Conservation (phyloP, 768 basidiomycete genomes). For the Trametes gibbosa region DNA sequence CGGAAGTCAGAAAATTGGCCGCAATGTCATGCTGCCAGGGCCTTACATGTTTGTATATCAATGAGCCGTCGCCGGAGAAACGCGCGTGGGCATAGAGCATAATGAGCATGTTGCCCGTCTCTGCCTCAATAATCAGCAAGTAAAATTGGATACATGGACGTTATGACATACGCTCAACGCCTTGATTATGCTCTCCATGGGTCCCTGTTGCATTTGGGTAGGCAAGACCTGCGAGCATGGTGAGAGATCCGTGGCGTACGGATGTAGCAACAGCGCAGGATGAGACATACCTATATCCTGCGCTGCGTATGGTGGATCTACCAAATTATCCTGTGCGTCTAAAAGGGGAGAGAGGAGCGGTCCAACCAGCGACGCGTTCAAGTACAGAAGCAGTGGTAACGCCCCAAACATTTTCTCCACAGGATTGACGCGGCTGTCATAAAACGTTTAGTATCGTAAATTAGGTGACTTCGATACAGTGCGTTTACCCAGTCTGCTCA, state of each 20-base stretch:
- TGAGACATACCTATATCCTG: conserved; percentile 27
- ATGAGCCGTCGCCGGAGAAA: conserved; percentile 26
- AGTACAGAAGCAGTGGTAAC: conserved; percentile 29
- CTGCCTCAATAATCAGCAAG: conserved; percentile 12
- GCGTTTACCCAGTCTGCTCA: not conserved
- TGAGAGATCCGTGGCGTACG: not conserved
- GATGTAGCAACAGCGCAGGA: too few species aligned
- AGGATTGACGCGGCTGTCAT: conserved; percentile 29
- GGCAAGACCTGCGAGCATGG: not conserved
- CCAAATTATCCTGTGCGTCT: conserved; percentile 22
- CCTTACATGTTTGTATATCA: conserved; percentile 17
- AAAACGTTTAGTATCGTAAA: not conserved
- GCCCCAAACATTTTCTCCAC: conserved; percentile 33
- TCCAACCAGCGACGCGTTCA: conserved; percentile 29
- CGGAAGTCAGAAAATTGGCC: too few species aligned
- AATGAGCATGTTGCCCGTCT: conserved; percentile 34
- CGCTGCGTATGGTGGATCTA: conserved; percentile 23
- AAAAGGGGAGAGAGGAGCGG: conserved; percentile 29
- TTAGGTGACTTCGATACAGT: not conserved
- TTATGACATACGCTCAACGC: conserved; percentile 12
- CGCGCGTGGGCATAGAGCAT: conserved; percentile 30
- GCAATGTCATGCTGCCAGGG: too few species aligned
- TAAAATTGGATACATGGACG: too few species aligned
- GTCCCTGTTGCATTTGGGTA: conserved; percentile 17
- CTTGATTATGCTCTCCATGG: not conserved